Evolutionary conservation across 768 basidiomycete species (phyloP).

Genomic region (Mycena kentingensis): DNA sequence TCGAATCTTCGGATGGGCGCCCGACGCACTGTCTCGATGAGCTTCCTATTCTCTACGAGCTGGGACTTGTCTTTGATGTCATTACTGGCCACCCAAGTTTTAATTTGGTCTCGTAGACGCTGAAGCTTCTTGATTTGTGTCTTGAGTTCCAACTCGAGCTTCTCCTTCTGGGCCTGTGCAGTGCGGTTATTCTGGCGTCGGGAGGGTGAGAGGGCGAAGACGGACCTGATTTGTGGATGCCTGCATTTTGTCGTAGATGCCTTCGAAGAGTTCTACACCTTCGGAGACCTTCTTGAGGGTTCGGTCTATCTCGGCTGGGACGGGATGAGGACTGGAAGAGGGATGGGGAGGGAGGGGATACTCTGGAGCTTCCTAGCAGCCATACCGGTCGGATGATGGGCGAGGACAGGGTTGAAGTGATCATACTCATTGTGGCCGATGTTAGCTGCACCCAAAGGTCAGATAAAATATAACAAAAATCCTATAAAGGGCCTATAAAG

Average conservation of each 20-base stretch:
- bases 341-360: constrained; percentile 29
- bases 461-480: too few species aligned
- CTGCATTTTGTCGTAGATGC: constrained; percentile 98
- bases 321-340: background rate
- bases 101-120: constrained; percentile 82
- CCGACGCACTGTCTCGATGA: constrained; percentile 91
- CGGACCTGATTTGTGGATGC: constrained; percentile 78
- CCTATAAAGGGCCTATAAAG: too few species aligned
- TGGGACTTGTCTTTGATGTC: constrained; percentile 98
- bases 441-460: too few species aligned
- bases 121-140: constrained; percentile 98
- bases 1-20: constrained; percentile 20
- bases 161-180: constrained; percentile 90
- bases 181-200: background rate
- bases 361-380: constrained; percentile 91
- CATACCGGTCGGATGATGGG: too few species aligned
- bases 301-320: constrained; percentile 94
- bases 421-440: too few species aligned
- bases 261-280: constrained; percentile 93
- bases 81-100: constrained; percentile 95
- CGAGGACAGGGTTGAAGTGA: too few species aligned
- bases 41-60: constrained; percentile 88
- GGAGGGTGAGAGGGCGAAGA: background rate
- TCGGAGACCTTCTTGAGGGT: constrained; percentile 96
- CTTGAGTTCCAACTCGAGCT: constrained; percentile 92